These are phyloP conservation scores for Phytophthora aleatoria DNA, from an alignment of 352 stramenopile species.

Conservation along the genomic window DNA sequence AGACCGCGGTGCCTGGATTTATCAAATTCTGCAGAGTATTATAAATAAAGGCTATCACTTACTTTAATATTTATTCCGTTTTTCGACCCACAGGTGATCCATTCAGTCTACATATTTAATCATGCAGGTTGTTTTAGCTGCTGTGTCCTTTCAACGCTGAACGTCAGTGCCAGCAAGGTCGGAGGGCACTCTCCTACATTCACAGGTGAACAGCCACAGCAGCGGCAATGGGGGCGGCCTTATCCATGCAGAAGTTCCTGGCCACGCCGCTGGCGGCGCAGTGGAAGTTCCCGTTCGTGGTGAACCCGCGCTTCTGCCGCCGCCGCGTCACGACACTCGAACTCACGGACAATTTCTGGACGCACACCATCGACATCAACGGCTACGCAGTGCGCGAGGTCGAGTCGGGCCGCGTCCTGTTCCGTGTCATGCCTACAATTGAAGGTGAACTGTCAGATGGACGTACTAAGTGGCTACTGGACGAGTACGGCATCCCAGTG, in stretches of 20 bases:
- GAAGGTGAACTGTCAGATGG: conserved; percentile 28
- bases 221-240: conserved; percentile 19
- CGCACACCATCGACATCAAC: conserved; percentile 32
- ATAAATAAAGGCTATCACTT: neutral
- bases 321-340: conserved; percentile 39
- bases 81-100: neutral
- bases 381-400: conserved; percentile 41
- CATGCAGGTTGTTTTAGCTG: neutral
- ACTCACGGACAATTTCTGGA: conserved; percentile 50
- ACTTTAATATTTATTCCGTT: neutral
- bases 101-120: neutral
- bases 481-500: conserved; percentile 44
- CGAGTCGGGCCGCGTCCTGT: conserved; percentile 30
- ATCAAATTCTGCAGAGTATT: conserved; percentile 3
- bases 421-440: conserved; percentile 36
- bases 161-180: conserved; percentile 5
- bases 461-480: conserved; percentile 45
- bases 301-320: conserved; percentile 48
- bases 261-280: conserved; percentile 38
- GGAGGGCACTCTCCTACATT: neutral
- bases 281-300: conserved; percentile 50
- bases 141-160: conserved; percentile 2
- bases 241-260: conserved; percentile 45
- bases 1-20: neutral
- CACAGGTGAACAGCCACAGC: neutral